phyloP scores from a whole-genome alignment of 805 yeast species.

The Isabelozyma rhagii region DNA sequence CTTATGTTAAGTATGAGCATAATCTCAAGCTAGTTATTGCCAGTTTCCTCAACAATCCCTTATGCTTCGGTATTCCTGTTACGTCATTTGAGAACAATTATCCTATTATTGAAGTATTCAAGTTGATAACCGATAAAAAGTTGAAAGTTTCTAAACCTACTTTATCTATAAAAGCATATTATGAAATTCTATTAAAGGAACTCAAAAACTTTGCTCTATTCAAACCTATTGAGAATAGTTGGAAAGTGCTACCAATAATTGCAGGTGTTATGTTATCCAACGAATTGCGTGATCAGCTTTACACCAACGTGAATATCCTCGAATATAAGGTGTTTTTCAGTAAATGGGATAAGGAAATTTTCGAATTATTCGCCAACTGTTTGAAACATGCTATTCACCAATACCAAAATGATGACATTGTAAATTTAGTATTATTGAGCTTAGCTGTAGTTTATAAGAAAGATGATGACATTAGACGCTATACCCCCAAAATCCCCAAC shows the following conservation, averaged over 20 bases:
- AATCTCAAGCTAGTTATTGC: constrained; percentile 45
- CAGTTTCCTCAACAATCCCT: constrained; percentile 43
- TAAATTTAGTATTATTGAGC: constrained; percentile 30
- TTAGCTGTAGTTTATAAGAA: constrained; percentile 29
- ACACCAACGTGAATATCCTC: constrained; percentile 22
- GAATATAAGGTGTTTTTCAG: constrained; percentile 31
- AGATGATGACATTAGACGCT: constrained; percentile 17
- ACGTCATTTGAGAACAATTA: constrained; percentile 29
- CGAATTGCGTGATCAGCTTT: constrained; percentile 28
- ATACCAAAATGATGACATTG: constrained; percentile 16
- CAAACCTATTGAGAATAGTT: constrained; percentile 28
- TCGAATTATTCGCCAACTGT: constrained; percentile 24
- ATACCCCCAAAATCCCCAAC: constrained; percentile 15
- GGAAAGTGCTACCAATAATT: constrained; percentile 49
- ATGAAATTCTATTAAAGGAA: constrained; percentile 33
- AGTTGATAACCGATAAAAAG: constrained; percentile 43
- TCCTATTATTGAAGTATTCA: constrained; percentile 47
- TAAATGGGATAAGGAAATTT: constrained; percentile 29
- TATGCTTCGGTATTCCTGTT: constrained; percentile 19
- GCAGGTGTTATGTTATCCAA: constrained; percentile 43
- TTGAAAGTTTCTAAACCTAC: constrained; percentile 48
- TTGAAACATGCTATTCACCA: constrained; percentile 21
- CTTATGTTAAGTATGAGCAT: constrained; percentile 44
- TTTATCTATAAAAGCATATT: constrained; percentile 42
- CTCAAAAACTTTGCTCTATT: constrained; percentile 25